Percentiles rank a stretch among this genome's conserved stretches.
These are phyloP conservation scores for Pseudogymnoascus sp. DNA, from an alignment of 2,329 filamentous ascomycete genomes.

Conservation along the genomic window DNA sequence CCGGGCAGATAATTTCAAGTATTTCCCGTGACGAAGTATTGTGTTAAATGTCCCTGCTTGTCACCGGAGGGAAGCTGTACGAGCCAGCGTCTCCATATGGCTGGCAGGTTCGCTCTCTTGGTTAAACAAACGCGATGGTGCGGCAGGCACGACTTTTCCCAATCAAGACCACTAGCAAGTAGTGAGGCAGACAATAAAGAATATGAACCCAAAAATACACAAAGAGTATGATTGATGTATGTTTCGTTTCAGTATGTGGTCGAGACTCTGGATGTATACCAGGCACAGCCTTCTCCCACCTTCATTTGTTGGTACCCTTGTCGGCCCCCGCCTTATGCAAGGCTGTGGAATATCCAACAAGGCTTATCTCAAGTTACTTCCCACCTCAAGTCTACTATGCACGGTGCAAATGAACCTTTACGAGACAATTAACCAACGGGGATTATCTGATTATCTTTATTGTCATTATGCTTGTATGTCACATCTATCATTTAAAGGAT, in stretches of 20 bases:
- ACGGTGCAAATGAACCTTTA: neutral
- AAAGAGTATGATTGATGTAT: neutral
- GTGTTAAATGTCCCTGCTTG: slow-evolving; percentile 2
- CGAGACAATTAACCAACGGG: neutral
- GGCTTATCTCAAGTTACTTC: slow-evolving; percentile 1
- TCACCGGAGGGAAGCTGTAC: slow-evolving; percentile 4
- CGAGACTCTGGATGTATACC: neutral
- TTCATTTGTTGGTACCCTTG: neutral
- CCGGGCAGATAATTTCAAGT: neutral
- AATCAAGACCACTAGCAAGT: neutral
- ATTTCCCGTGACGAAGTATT: neutral
- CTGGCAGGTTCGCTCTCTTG: neutral
- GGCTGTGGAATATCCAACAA: neutral
- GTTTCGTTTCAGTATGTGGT: neutral
- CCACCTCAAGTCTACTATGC: neutral
- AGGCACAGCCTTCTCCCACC: slow-evolving; percentile 8
- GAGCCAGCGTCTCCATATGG: slow-evolving; percentile 1
- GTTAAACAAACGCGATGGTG: neutral
- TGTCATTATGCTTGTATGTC: slow-evolving; percentile 5
- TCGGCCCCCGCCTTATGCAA: slow-evolving; percentile 8
- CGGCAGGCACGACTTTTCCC: neutral
- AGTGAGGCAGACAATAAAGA: neutral
- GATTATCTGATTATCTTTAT: neutral
- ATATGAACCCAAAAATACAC: neutral
- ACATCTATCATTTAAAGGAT: slow-evolving; percentile 3